Conservation (phyloP, 1,284 basidiomycete genomes). For the Marasmius fiardii region DNA sequence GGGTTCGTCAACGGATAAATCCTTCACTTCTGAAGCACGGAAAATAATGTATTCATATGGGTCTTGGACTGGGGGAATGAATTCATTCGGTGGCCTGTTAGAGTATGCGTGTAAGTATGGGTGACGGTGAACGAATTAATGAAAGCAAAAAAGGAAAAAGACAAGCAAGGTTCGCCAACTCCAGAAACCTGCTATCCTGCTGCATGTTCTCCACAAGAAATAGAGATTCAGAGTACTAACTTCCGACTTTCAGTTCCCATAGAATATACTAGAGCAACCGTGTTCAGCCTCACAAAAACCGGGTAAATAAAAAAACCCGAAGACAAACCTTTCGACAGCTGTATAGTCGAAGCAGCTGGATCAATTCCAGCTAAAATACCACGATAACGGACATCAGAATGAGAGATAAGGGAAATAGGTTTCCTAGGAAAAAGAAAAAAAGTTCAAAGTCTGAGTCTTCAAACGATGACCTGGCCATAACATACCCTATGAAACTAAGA, state of each 20-base stretch:
- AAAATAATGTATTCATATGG: constrained; percentile 83
- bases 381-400: constrained; percentile 87
- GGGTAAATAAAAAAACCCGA: neutral
- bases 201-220: constrained; percentile 2
- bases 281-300: neutral
- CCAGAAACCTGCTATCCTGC: neutral
- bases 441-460: neutral
- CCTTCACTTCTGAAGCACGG: constrained; percentile 80
- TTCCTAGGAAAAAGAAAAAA: constrained; percentile 45
- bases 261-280: constrained; percentile 59
- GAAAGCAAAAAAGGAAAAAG: neutral
- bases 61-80: constrained; percentile 73
- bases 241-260: constrained; percentile 87
- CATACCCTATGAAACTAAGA: constrained; percentile 19
- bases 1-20: constrained; percentile 71
- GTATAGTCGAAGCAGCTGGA: constrained; percentile 79
- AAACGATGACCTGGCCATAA: neutral
- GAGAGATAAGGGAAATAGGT: constrained; percentile 87
- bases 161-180: neutral
- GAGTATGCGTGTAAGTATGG: constrained; percentile 14
- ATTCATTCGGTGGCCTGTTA: constrained; percentile 62
- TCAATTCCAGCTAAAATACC: constrained; percentile 86
- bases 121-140: neutral
- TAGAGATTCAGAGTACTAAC: constrained; percentile 38
- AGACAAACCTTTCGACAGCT: constrained; percentile 76